Percentiles rank a stretch among this genome's conserved stretches.
Evolutionary conservation across 352 stramenopile genomes (phyloP).

Genomic region (Globisporangium orthogonon): DNA sequence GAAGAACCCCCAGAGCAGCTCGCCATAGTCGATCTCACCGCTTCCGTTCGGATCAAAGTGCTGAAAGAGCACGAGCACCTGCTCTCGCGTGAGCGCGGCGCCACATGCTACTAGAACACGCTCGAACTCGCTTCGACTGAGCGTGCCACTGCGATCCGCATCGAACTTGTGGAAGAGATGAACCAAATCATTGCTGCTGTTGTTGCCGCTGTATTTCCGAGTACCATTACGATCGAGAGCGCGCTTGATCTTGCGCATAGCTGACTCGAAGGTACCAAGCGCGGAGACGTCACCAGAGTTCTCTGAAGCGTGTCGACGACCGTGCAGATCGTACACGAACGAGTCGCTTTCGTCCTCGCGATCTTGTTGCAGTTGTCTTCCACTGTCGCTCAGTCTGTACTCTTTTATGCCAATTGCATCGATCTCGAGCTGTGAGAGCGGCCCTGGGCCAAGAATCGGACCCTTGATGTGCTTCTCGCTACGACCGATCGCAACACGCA

Average conservation of each 20-base stretch:
- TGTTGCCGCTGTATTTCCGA: background rate
- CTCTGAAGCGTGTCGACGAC: slow-evolving; percentile 27
- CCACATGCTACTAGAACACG: slow-evolving; percentile 24
- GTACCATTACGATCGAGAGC: slow-evolving; percentile 11
- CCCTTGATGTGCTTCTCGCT: slow-evolving; percentile 26
- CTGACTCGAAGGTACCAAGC: slow-evolving; percentile 30
- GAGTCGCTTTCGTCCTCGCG: background rate
- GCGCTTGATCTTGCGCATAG: slow-evolving; percentile 52
- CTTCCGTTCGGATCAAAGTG: slow-evolving; percentile 45
- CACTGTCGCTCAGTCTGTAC: background rate
- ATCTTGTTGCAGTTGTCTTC: background rate
- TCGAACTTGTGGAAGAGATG: slow-evolving; percentile 46
- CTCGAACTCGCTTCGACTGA: slow-evolving; percentile 41
- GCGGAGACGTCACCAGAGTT: slow-evolving; percentile 21
- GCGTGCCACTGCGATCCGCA: slow-evolving; percentile 32
- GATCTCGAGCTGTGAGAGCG: slow-evolving; percentile 39
- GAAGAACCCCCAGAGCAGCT: slow-evolving; percentile 65
- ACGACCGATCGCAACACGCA: slow-evolving; percentile 22
- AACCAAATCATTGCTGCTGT: slow-evolving; percentile 10
- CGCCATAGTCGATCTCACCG: slow-evolving; percentile 45
- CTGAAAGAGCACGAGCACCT: slow-evolving; percentile 32
- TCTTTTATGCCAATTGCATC: slow-evolving; percentile 11
- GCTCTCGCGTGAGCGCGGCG: slow-evolving; percentile 27
- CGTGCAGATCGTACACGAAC: slow-evolving; percentile 61
- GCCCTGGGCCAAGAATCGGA: slow-evolving; percentile 29